phyloP scores from a whole-genome alignment of 1,284 basidiomycete genomes.

The Cryptococcus amylolentus region DNA sequence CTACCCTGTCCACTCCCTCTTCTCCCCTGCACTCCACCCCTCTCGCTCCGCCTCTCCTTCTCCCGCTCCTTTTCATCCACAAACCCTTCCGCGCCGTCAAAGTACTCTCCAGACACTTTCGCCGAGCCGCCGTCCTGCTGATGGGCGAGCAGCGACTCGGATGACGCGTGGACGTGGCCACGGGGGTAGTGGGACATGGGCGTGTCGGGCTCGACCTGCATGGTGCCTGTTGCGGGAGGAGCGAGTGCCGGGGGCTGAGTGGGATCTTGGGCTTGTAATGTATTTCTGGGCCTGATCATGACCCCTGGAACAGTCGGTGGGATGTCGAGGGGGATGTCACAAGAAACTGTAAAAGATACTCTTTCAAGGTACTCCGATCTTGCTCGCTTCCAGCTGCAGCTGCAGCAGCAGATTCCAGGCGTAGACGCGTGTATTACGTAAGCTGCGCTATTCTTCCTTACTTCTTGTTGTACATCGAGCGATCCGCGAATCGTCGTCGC shows the following conservation, averaged over 20 bases:
- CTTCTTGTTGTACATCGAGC: too few relatives aligned
- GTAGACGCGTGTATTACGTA: too few relatives aligned
- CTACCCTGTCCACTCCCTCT: slow-evolving; percentile 5
- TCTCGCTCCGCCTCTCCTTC: background rate
- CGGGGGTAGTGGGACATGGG: slow-evolving; percentile 17
- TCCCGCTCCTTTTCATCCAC: background rate
- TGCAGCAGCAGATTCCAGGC: too few relatives aligned
- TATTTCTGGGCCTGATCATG: too few relatives aligned
- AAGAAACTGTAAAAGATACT: too few relatives aligned
- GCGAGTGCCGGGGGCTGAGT: background rate
- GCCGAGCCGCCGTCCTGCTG: background rate
- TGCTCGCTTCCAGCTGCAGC: too few relatives aligned
- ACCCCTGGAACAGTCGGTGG: too few relatives aligned
- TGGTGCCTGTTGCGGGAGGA: background rate
- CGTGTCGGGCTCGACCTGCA: slow-evolving; percentile 12
- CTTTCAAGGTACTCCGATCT: too few relatives aligned
- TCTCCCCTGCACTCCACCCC: slow-evolving; percentile 8
- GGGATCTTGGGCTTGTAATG: too few relatives aligned
- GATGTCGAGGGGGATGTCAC: too few relatives aligned
- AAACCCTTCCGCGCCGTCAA: background rate
- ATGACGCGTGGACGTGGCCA: slow-evolving; percentile 1
- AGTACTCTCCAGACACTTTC: background rate
- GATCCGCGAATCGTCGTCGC: too few relatives aligned
- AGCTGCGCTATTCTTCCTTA: too few relatives aligned
- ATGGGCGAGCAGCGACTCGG: background rate